Evolutionary conservation across 768 basidiomycete genomes (phyloP), one percentile per base, ranked within the genome.

Genomic region (Mycena vulgaris): DNA sequence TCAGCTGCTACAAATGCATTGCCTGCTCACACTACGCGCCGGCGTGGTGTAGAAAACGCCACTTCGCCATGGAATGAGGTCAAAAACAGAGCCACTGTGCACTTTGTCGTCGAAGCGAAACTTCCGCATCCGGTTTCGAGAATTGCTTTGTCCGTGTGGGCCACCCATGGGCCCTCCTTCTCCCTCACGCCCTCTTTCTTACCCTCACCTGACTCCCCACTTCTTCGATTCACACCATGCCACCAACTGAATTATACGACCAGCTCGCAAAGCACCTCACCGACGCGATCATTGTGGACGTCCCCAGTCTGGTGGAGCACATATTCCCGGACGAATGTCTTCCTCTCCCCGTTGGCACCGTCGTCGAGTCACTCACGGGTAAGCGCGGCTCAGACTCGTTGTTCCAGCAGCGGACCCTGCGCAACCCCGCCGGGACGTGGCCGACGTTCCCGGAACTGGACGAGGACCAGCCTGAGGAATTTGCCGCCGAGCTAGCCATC

Each of bases 261-360:
- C 11, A 17, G 8, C 51, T 67, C 28, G 49, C 51, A 23, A 49
- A 25, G 6, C 31, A 52, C 42, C 66, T 67, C 51, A 28, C 52
- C 16, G 66, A 45, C 16, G 58, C 49, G 1, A 67, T 52, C 33
- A 33, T 60, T 21, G 30, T 31, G 5, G 48, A 67, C 51, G 58
- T 67, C 19, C 66, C 58, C 10, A 25, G 17, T 23, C 45, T 67
- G 14, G 31, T 67, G 5, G 58, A 61, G 14, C 66, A 67, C 39
- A 53, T 67, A 10, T 67, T 67, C 31, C 66, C 66, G 7, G 66
- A 67, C 28, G n/a, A 40, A 60, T 35, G 28, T 25, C 58, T 67
- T 9, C 66, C 66, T 19, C 58, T 52, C 21, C 58, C 66, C 14
- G 66, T 55, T 23, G 49, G 42, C 9, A 28, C 14, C 7, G 8